Base-by-base conservation (phyloP, 345 rosid genomes). In the Eutrema japonicum region DNA sequence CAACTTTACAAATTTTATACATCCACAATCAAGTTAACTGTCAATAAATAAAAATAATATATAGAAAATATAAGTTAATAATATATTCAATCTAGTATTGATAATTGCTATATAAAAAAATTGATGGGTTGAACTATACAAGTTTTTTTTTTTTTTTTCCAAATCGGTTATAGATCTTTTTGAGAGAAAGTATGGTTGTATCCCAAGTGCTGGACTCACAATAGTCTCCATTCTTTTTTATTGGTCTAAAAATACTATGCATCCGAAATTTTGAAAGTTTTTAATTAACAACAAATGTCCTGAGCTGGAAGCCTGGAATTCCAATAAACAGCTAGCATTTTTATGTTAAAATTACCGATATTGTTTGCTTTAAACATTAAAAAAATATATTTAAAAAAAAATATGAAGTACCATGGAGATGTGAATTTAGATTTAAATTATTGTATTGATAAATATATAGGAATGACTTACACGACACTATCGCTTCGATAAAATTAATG, bases 111-210 rank as follows among this genome's bases (percentile, higher is more conserved):
- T 16, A 16, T 0, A 16, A 16, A 16, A 16, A 16, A 16, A 16
- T 16, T 16, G 16, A 16, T 16, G 16, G 16, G 16, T 16, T 16
- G 16, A 16, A 16, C 16, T 16, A 16, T 16, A 16, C 16, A 16
- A 16, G 16, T 16, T 16, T 16, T 16, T 16, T 16, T n/a, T n/a
- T n/a, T n/a, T n/a, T n/a, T n/a, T n/a, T n/a, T n/a, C n/a, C n/a
- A n/a, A n/a, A n/a, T n/a, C n/a, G n/a, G n/a, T n/a, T n/a, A n/a
- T n/a, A 12, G 13, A 13, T 0, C 13, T 6, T 46, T 9, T 3
- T 32, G 14, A 55, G 62, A 29, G 51, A 54, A 68, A 68, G 50
- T 53, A 54, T 54, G 59, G 33, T 1, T 16, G 33, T 7, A 30
- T 30, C 5, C 8, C 0, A 45, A 43, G 47, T 43, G 47, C 3